Conservation (phyloP, 306 rosid genomes). For the Castanea sativa region DNA sequence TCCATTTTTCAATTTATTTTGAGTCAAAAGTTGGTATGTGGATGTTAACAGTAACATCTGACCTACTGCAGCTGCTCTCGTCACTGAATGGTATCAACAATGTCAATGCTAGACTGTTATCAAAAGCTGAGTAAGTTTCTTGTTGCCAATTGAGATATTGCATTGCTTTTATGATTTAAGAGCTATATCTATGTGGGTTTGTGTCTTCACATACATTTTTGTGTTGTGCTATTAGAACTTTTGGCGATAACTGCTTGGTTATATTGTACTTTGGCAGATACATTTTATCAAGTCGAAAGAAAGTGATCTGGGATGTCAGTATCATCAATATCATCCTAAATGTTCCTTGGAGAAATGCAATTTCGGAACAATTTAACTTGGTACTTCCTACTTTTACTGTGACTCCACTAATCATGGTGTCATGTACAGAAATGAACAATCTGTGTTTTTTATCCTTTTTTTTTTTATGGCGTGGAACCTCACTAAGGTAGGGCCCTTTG, state of each 20-base stretch:
- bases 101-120: conserved; percentile 53
- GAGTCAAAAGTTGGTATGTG: background rate
- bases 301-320: conserved; percentile 73
- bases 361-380: conserved; percentile 48
- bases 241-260: background rate
- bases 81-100: conserved; percentile 69
- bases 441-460: too few species aligned
- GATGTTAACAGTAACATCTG: conserved; percentile 10
- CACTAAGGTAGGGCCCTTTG: too few species aligned
- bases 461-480: too few species aligned
- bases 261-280: conserved; percentile 47
- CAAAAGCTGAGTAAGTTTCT: conserved; percentile 76
- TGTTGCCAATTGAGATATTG: conserved; percentile 20
- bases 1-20: background rate
- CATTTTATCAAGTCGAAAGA: conserved; percentile 51
- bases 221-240: background rate
- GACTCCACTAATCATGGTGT: background rate
- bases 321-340: conserved; percentile 42
- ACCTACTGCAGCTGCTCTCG: conserved; percentile 57
- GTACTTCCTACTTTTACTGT: conserved; percentile 39
- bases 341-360: conserved; percentile 61
- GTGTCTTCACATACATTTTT: background rate
- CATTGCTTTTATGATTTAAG: background rate
- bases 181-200: background rate
- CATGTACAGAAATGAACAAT: too few species aligned